Evolutionary conservation across 2,329 filamentous ascomycete species (phyloP).

Genomic region (Massarina eburnea): DNA sequence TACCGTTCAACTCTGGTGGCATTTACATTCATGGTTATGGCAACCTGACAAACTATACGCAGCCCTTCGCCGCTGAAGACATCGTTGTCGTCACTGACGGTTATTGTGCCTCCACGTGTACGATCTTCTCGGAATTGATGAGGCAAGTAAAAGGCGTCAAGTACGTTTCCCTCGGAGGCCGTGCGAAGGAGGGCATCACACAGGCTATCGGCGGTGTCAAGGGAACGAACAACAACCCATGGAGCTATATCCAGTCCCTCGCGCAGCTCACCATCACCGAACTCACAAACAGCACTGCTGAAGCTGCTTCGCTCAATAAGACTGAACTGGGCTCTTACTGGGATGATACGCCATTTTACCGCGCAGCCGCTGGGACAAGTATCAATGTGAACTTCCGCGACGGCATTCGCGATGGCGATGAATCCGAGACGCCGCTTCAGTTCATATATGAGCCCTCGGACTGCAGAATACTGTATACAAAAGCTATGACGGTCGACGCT

Average conservation of each 20-base stretch:
- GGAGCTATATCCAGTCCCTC: constrained; percentile 34
- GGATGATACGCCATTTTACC: constrained; percentile 32
- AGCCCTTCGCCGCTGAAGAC: constrained; percentile 60
- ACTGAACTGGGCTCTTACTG: constrained; percentile 38
- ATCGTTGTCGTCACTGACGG: constrained; percentile 58
- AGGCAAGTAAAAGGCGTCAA: constrained; percentile 55
- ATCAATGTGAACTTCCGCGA: constrained; percentile 43
- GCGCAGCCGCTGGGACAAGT: constrained; percentile 24
- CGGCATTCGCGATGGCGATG: constrained; percentile 48
- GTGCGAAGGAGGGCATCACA: constrained; percentile 56
- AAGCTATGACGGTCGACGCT: constrained; percentile 56
- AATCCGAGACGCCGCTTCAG: constrained; percentile 54
- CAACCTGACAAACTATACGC: constrained; percentile 47
- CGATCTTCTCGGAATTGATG: constrained; percentile 60
- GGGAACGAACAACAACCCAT: constrained; percentile 49
- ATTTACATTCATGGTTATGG: constrained; percentile 38
- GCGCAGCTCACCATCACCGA: constrained; percentile 25
- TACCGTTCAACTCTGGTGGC: constrained; percentile 34
- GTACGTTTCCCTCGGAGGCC: constrained; percentile 62
- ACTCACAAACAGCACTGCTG: constrained; percentile 23
- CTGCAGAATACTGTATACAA: constrained; percentile 63
- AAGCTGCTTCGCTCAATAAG: constrained; percentile 29
- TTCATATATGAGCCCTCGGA: constrained; percentile 64
- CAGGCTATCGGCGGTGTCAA: constrained; percentile 64
- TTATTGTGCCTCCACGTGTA: constrained; percentile 62